phyloP scores from a whole-genome alignment of 192 early-diverging fungal genomes.

The Linnemannia elongata region DNA sequence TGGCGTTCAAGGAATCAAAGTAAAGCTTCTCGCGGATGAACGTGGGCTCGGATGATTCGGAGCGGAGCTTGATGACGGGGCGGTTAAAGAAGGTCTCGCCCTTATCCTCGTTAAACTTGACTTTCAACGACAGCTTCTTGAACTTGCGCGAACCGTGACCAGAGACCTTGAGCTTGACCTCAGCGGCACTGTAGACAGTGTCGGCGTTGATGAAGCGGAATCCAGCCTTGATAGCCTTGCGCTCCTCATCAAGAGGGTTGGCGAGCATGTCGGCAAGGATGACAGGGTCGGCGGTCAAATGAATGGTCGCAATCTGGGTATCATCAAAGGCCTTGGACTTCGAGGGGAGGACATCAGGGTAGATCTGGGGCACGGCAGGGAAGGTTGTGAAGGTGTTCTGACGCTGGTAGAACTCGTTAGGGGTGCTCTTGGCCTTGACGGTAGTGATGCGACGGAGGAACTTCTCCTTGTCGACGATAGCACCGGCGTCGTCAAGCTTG shows the following conservation, averaged over 20 bases:
- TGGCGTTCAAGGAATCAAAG: constrained; percentile 49
- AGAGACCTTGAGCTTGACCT: constrained; percentile 58
- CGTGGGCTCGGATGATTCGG: constrained; percentile 47
- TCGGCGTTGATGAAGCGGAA: constrained; percentile 46
- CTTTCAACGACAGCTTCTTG: constrained; percentile 55
- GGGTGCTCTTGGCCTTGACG: constrained; percentile 25
- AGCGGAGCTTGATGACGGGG: constrained; percentile 52
- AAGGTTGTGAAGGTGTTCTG: constrained; percentile 11
- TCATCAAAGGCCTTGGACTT: constrained; percentile 48
- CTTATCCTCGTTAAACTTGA: constrained; percentile 51
- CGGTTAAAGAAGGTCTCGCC: constrained; percentile 48
- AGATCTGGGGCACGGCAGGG: constrained; percentile 35
- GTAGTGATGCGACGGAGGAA: constrained; percentile 19
- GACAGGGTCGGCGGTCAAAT: constrained; percentile 35
- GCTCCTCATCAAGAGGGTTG: constrained; percentile 30
- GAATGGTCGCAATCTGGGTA: constrained; percentile 51
- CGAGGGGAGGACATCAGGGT: constrained; percentile 9
- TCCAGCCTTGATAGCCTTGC: constrained; percentile 28
- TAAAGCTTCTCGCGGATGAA: constrained; percentile 57
- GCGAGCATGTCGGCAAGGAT: constrained; percentile 44
- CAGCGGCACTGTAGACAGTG: constrained; percentile 16
- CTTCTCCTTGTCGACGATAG: constrained; percentile 7
- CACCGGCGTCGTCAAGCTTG: constrained; percentile 16
- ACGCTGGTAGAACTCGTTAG: constrained; percentile 38
- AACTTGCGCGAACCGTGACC: constrained; percentile 52